Percentiles rank a stretch among this genome's conserved stretches.
phyloP scores from a whole-genome alignment of 495 filamentous ascomycete species.

The Friedmanniomyces simplex region DNA sequence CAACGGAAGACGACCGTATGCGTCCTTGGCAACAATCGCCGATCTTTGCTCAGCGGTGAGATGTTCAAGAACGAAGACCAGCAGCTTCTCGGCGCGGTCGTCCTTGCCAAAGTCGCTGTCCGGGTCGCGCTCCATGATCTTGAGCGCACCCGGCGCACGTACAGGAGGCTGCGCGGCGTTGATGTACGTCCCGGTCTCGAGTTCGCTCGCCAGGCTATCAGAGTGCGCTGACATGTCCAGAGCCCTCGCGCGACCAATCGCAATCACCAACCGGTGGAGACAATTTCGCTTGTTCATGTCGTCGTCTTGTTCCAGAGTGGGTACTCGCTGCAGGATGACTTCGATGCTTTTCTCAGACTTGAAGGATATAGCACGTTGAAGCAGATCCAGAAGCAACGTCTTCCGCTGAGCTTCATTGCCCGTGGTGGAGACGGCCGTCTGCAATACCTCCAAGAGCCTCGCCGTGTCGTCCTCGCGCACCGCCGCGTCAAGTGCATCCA shows the following conservation, averaged over 20 bases:
- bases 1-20: slow-evolving; percentile 74
- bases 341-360: slow-evolving; percentile 56
- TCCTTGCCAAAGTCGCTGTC: slow-evolving; percentile 52
- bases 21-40: slow-evolving; percentile 60
- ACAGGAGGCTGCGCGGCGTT: slow-evolving; percentile 50
- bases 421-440: slow-evolving; percentile 4
- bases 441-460: slow-evolving; percentile 48
- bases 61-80: slow-evolving; percentile 60
- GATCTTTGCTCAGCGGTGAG: slow-evolving; percentile 57
- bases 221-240: slow-evolving; percentile 31
- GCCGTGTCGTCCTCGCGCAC: slow-evolving; percentile 62
- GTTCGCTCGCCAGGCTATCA: neutral
- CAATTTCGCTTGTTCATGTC: slow-evolving; percentile 92
- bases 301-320: slow-evolving; percentile 68
- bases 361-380: slow-evolving; percentile 73
- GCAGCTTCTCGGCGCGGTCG: slow-evolving; percentile 63
- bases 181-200: slow-evolving; percentile 32
- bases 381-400: slow-evolving; percentile 60
- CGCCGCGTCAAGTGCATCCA: slow-evolving; percentile 67
- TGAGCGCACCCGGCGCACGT: slow-evolving; percentile 46
- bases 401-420: slow-evolving; percentile 43
- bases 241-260: slow-evolving; percentile 70
- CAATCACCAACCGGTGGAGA: slow-evolving; percentile 81
- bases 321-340: slow-evolving; percentile 54
- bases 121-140: slow-evolving; percentile 30